Base-by-base conservation (phyloP, 305 asterid species). In the Petunia hybrid region DNA sequence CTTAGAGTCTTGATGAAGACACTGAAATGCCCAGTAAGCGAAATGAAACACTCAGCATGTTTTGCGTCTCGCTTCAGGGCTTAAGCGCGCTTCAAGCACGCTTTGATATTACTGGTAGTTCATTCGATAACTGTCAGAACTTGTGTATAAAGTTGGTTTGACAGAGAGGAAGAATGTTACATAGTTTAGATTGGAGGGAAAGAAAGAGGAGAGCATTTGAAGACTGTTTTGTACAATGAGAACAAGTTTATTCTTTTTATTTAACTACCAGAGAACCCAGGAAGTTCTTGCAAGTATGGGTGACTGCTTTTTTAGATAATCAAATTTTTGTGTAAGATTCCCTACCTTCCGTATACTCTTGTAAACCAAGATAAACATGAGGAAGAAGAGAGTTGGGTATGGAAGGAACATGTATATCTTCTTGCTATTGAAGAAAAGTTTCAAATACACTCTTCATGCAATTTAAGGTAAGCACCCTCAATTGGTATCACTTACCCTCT, bases 401-500 rank as follows among this genome's bases (percentile, higher is more conserved):
- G 31, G 31, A 22, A 22, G 31, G 31, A 51, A 1, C 57, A 51
- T 46, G 55, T 8, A 46, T 51, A 51, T 10, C 57, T 51, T 51
- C 14, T 51, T 51, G 9, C 57, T 51, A 10, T 51, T 10, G 57
- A 10, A 10, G 14, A 51, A 51, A 51, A 9, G 57, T 51, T 8
- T n/a, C 61, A 78, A 69, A 41, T 35, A 1, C 40, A 75, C 22
- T 36, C 22, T 8, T 4, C 56, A 70, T 43, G 55, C 76, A 55
- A 43, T 69, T 62, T 48, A 41, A 66, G 13, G 46, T 57, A 61
- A 9, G 81, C 39, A 77, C 45, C 35, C 31, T 42, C 7, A n/a
- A 78, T 12, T 9, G 43, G 74, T 36, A 81, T 39, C 83, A 79
- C 87, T 84, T 87, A 91, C 99, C 94, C 84, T 89, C 97, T 87